Evolutionary conservation across 2,329 filamentous ascomycete species (phyloP).

Genomic region (Diplocarpon mali): DNA sequence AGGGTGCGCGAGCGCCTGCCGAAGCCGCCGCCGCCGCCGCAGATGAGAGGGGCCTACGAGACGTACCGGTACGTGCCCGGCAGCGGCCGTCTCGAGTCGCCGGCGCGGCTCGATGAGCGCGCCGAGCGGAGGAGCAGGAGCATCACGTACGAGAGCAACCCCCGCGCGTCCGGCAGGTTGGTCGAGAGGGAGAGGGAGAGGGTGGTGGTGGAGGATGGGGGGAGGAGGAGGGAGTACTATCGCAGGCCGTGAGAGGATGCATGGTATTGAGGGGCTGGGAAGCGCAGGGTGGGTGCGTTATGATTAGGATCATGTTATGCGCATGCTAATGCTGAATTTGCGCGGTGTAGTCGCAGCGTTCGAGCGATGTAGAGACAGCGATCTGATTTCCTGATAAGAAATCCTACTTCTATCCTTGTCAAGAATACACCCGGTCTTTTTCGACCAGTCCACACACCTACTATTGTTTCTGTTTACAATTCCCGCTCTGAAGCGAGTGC

Average conservation of each 20-base stretch:
- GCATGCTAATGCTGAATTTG: no score
- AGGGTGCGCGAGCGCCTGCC: constrained; percentile 11
- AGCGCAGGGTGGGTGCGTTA: no score
- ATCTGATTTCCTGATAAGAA: no score
- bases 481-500: no score
- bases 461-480: no score
- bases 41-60: constrained; percentile 9
- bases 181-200: constrained; percentile 19
- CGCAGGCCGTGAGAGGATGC: constrained; percentile 6
- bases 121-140: constrained; percentile 16
- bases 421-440: no score
- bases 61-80: constrained; percentile 20
- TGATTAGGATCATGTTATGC: no score
- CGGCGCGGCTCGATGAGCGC: constrained; percentile 4
- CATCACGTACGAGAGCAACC: constrained; percentile 19
- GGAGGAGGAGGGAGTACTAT: constrained; percentile 23
- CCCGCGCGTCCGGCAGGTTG: constrained; percentile 13
- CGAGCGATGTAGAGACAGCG: no score
- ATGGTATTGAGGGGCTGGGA: constrained; percentile 28
- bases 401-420: no score
- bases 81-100: not conserved
- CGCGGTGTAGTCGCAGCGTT: no score
- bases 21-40: not conserved
- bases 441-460: no score
- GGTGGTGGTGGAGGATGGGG: constrained; percentile 20